A percentile compares a stretch with the other conserved stretches of the same genome.
Conservation (phyloP, 495 filamentous ascomycete species). For the Hamigera avellanea region DNA sequence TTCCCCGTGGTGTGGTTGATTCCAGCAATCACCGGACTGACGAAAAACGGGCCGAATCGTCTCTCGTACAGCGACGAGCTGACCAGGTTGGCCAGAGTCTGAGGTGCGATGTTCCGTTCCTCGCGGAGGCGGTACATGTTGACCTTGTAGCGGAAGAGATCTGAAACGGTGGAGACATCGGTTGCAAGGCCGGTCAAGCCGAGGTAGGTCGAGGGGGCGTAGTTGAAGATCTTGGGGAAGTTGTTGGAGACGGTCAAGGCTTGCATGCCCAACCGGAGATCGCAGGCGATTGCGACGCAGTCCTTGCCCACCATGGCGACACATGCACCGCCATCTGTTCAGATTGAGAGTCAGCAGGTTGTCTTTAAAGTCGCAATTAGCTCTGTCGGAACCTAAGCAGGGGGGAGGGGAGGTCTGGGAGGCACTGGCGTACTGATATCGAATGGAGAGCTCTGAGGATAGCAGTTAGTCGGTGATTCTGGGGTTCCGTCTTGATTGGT, state of each 20-base stretch:
- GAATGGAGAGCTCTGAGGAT: conserved; percentile 62
- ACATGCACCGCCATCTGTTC: conserved; percentile 82
- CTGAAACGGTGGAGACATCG: conserved; percentile 86
- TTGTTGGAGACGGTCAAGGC: conserved; percentile 96
- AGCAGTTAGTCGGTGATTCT: conserved; percentile 2
- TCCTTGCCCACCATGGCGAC: conserved; percentile 98
- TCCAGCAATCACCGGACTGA: conserved; percentile 86
- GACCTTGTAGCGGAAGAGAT: conserved; percentile 98
- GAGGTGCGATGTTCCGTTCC: conserved; percentile 86
- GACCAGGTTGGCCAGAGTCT: conserved; percentile 94
- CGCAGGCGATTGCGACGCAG: conserved; percentile 98
- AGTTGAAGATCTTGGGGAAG: conserved; percentile 99
- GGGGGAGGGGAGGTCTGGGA: conserved; percentile 2
- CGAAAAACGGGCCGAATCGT: conserved; percentile 92
- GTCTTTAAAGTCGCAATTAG: neutral
- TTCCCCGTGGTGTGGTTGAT: conserved; percentile 83
- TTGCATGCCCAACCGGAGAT: conserved; percentile 95
- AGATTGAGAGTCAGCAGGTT: conserved; percentile 2
- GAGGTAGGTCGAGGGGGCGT: conserved; percentile 85
- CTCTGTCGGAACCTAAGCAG: neutral
- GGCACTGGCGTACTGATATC: conserved; percentile 60
- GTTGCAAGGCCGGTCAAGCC: conserved; percentile 93
- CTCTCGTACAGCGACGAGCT: conserved; percentile 82
- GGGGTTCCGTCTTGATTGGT: neutral
- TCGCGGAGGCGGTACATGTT: conserved; percentile 99